Base-by-base conservation (phyloP, 257 asterid genomes). In the Hygrophila difformis region DNA sequence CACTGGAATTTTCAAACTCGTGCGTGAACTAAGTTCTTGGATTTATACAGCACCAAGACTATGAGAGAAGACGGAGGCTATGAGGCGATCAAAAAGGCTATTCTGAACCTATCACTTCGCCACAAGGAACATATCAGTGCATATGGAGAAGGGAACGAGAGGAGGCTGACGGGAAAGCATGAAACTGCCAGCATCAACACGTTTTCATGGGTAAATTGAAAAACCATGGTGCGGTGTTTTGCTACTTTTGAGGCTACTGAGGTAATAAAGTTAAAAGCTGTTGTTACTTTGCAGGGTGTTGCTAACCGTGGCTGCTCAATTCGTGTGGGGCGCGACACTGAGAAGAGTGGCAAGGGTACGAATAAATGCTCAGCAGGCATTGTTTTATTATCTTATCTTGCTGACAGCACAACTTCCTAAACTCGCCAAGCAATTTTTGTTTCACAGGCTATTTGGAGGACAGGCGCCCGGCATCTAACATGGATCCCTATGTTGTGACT, bases 251-350 rank as follows among this genome's bases (percentile, higher is more conserved):
- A n/a, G n/a, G 46, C 10, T 26, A 28, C 16, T 12, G 17, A 16
- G 5, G 11, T n/a, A n/a, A n/a, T n/a, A 37, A 37, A 18, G 6
- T 43, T 6, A 21, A 29, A 23, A 12, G 24, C 14, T 47, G 23
- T 22, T 29, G 12, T 43, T 43, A 1, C 29, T 18, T 39, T 59
- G 45, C 85, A 89, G 98, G 98, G 98, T 62, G 98, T 89, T 59
- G 96, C 98, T 59, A 85, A 89, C 68, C 94, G 98, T 42, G 96
- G 98, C 61, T 75, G 87, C 72, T 89, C 98, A 29, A 89, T 89
- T 48, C 96, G 96, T 60, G 98, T 89, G 80, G 98, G 98, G 16
- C 96, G 98, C 56, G 98, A 89, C 60, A 89, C 98, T 12, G 98
- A 89, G 82, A 73, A 82, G 68, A 28, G 22, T 0, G 98, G 98